Conservation (phyloP, 2,329 filamentous ascomycete species). For the Claviceps humidiphila region DNA sequence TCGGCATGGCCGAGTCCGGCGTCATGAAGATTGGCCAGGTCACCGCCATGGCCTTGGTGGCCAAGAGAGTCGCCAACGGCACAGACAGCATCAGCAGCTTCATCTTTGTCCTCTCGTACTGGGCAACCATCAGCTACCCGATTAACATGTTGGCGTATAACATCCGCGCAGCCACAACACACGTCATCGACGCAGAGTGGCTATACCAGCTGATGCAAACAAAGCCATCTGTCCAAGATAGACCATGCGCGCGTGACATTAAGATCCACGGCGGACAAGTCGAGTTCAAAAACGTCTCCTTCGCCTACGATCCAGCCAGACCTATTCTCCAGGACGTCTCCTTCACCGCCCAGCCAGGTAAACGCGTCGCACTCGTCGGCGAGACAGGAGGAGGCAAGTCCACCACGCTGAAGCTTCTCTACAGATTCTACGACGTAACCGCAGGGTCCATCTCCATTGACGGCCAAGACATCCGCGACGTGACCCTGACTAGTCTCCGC, state of each 20-base stretch:
- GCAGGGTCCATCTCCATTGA: slow-evolving; percentile 42
- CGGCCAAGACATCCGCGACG: slow-evolving; percentile 44
- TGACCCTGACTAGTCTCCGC: slow-evolving; percentile 44
- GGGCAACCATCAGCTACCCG: slow-evolving; percentile 32
- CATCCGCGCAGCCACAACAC: slow-evolving; percentile 16
- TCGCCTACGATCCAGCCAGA: slow-evolving; percentile 41
- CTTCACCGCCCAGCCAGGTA: slow-evolving; percentile 34
- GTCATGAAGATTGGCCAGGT: slow-evolving; percentile 10
- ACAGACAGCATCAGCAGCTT: slow-evolving; percentile 31
- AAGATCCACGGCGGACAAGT: slow-evolving; percentile 31
- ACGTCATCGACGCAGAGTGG: slow-evolving; percentile 53
- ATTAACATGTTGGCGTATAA: slow-evolving; percentile 20
- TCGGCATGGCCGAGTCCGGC: slow-evolving; percentile 5
- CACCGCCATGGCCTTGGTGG: slow-evolving; percentile 3
- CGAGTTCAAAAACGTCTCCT: slow-evolving; percentile 39
- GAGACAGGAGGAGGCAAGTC: slow-evolving; percentile 51
- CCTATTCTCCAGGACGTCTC: slow-evolving; percentile 34
- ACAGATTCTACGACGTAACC: slow-evolving; percentile 46
- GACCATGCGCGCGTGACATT: slow-evolving; percentile 3
- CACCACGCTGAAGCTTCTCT: slow-evolving; percentile 46
- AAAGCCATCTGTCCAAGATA: no score
- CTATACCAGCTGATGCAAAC: slow-evolving; percentile 41
- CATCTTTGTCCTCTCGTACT: slow-evolving; percentile 53
- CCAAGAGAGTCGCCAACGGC: slow-evolving; percentile 5
- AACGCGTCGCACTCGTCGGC: slow-evolving; percentile 47